phyloP scores from a whole-genome alignment of 108 stramenopile genomes.

The Skeletonema potamos region DNA sequence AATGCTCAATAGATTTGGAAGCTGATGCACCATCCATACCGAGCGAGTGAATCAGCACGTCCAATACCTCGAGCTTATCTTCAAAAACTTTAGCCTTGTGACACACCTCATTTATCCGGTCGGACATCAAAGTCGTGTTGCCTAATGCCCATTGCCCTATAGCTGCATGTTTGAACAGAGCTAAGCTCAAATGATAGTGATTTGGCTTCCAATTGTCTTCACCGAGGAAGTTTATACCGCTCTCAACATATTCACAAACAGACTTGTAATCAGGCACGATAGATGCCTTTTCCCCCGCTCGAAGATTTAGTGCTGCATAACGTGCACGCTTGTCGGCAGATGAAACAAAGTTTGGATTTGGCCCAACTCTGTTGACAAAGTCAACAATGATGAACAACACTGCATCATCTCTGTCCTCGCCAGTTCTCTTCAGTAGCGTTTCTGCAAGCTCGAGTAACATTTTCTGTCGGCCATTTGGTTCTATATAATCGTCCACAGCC shows the following conservation, averaged over 20 bases:
- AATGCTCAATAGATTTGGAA: no score
- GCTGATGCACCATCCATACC: no score
- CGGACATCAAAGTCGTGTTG: no score
- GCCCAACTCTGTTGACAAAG: constrained; percentile 2
- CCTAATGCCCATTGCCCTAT: constrained; percentile 9
- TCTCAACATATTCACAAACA: constrained; percentile 22
- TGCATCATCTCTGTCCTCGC: background rate
- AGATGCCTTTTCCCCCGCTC: constrained; percentile 24
- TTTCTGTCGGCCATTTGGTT: background rate
- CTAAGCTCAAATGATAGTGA: constrained; percentile 26
- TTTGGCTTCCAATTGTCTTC: constrained; percentile 20
- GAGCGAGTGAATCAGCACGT: no score
- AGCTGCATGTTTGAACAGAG: constrained; percentile 15
- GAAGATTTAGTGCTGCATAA: constrained; percentile 12
- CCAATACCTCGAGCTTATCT: no score
- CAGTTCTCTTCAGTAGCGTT: background rate
- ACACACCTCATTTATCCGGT: no score
- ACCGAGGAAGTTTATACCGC: constrained; percentile 17
- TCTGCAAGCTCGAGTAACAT: constrained; percentile 1
- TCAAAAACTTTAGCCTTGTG: no score
- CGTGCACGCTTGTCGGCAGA: constrained; percentile 1
- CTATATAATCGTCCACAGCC: background rate
- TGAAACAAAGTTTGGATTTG: background rate
- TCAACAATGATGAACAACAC: constrained; percentile 18
- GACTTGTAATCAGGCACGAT: constrained; percentile 14